A percentile compares a stretch with the other conserved stretches of the same genome.
phyloP scores from a whole-genome alignment of 2,329 filamentous ascomycete species.

The Calonectria montana region DNA sequence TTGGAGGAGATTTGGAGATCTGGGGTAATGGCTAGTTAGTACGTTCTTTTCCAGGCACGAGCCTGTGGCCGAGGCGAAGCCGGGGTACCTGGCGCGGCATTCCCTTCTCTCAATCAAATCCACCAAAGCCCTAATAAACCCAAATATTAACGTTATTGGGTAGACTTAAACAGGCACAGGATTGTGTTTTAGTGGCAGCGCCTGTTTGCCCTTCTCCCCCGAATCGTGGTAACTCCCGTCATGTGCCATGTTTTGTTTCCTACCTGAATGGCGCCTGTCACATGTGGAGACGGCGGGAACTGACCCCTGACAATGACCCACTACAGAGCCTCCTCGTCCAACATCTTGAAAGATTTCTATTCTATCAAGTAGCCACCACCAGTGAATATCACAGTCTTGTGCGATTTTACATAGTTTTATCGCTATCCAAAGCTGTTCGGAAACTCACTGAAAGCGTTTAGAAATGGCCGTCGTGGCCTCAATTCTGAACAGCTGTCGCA shows the following conservation, averaged over 20 bases:
- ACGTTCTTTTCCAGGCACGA: constrained; percentile 1
- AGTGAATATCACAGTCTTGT: no score
- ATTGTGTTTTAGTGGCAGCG: neutral
- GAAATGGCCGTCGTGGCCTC: no score
- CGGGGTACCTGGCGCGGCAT: neutral
- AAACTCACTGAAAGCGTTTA: neutral
- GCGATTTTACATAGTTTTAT: neutral
- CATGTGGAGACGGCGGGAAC: constrained; percentile 1
- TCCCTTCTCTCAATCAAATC: neutral
- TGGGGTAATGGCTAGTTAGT: constrained; percentile 3
- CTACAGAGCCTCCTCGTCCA: constrained; percentile 13
- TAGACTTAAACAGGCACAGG: neutral
- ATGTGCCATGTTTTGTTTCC: constrained; percentile 4
- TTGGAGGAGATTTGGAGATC: constrained; percentile 11
- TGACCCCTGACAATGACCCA: constrained; percentile 2
- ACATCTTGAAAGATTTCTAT: neutral
- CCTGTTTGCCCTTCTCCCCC: neutral
- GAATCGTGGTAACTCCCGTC: neutral
- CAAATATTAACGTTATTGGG: neutral
- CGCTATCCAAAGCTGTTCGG: no score
- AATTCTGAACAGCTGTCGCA: neutral
- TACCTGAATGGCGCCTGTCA: constrained; percentile 7
- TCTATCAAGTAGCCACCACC: no score
- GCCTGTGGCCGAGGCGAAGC: neutral
- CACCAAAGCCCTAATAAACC: neutral